These are phyloP conservation scores for Canavalia gladiata DNA, from an alignment of 306 rosid species.

Conservation along the genomic window DNA sequence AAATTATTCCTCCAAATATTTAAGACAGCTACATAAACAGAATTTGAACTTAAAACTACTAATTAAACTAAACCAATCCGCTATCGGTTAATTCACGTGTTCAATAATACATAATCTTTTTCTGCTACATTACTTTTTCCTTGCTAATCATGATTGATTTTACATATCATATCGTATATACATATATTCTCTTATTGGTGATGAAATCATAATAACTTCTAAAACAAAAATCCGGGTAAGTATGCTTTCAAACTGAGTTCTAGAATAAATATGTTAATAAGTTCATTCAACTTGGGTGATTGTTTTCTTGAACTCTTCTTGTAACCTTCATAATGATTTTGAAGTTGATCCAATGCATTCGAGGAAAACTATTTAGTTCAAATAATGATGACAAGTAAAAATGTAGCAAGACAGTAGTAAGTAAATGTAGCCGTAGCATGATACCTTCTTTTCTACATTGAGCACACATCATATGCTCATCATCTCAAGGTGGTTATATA, in stretches of 20 bases:
- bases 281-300: not conserved
- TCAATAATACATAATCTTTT: too few species aligned
- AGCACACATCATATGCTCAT: conserved; percentile 41
- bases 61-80: too few species aligned
- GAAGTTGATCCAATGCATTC: not conserved
- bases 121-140: too few species aligned
- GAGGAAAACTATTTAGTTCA: not conserved
- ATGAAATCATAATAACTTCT: too few species aligned
- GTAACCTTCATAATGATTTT: not conserved
- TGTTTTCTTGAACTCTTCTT: not conserved
- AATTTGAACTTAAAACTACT: too few species aligned
- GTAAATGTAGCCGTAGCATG: not conserved
- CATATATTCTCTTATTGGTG: too few species aligned
- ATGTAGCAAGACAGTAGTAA: not conserved
- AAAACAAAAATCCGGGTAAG: too few species aligned
- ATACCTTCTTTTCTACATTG: conserved; percentile 22
- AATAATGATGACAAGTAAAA: conserved; percentile 6
- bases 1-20: too few species aligned
- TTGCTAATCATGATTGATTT: too few species aligned
- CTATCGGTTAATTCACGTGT: too few species aligned
- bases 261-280: not conserved
- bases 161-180: too few species aligned
- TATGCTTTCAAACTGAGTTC: not conserved
- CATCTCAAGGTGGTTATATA: conserved; percentile 38
- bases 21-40: too few species aligned